Base-by-base conservation (phyloP, 495 filamentous ascomycete genomes). In the Podospora tetraspora region DNA sequence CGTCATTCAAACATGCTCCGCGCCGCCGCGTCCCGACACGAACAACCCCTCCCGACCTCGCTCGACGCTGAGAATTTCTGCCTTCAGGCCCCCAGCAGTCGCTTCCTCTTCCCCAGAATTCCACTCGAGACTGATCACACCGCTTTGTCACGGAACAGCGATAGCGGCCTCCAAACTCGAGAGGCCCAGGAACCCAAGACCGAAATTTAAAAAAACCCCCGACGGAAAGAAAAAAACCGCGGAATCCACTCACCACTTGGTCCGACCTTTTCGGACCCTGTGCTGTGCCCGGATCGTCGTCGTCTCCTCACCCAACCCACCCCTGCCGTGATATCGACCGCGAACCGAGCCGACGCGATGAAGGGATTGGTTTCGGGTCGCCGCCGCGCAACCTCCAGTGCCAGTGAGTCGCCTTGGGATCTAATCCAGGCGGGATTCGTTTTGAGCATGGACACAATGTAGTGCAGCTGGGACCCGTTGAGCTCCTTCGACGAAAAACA, bases 361-460 rank as follows among this genome's bases (percentile, higher is more conserved):
- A 76, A 73, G 72, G 73, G 73, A 22, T 71, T 78, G 27, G 77
- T 79, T 32, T 61, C 76, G 10, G 75, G 73, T 62, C 77, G 77
- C 62, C 75, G 71, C n/a, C 63, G 77, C 68, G 73, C 77, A 59
- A 75, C 73, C 22, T 79, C 77, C 21, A 79, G 71, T 76, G 71
- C 77, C 63, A 79, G 77, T 79, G 74, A 74, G 77, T 77, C 56
- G 66, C 57, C 34, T 59, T 65, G 62, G 69, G 29, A 61, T 34
- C 62, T 56, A 43, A 43, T 66, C 24, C 32, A 58, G 30, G 62
- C 58, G 3, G 67, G 66, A 23, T 63, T 52, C 59, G 34, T 72
- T 73, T 74, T 72, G 66, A 73, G 72, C 70, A 65, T 23, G 61
- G 24, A 58, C 19, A 23, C 43, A 25, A 66, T 16, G 29, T 68